These are phyloP conservation scores for Anisodus tanguticus DNA, from an alignment of 257 asterid genomes.

Conservation along the genomic window DNA sequence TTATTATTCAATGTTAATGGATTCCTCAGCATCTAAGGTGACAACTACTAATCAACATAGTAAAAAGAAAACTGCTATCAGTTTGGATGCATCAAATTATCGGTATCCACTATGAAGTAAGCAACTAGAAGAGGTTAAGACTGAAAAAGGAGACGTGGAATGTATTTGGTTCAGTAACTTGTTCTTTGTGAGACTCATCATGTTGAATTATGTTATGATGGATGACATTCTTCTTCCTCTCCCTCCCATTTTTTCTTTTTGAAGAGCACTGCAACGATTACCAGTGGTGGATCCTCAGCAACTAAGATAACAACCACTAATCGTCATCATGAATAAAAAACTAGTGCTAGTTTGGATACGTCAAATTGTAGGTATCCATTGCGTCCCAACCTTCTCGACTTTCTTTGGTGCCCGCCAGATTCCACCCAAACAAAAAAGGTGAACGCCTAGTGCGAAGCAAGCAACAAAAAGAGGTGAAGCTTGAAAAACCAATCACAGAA, in stretches of 20 bases:
- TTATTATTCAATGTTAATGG: neutral
- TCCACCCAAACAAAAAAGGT: too few relatives aligned
- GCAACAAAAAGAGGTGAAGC: neutral
- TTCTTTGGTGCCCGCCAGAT: too few relatives aligned
- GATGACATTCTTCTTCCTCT: neutral
- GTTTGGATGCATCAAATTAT: neutral
- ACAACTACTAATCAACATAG: neutral
- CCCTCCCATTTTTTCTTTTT: too few relatives aligned
- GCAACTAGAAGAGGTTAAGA: neutral
- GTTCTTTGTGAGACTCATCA: too few relatives aligned
- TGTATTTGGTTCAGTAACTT: neutral
- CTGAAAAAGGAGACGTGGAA: neutral
- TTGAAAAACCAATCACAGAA: too few relatives aligned
- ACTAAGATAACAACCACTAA: neutral
- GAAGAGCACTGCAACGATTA: neutral
- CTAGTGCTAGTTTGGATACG: neutral
- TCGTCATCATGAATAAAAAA: neutral
- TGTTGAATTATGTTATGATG: too few relatives aligned
- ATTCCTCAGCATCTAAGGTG: neutral
- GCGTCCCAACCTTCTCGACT: too few relatives aligned
- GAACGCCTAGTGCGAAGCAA: too few relatives aligned
- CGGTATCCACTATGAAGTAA: neutral
- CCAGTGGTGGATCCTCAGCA: neutral
- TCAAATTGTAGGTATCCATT: neutral
- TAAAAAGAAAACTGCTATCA: neutral